Evolutionary conservation across 345 rosid species (phyloP).

Genomic region (Lepidium sativum): DNA sequence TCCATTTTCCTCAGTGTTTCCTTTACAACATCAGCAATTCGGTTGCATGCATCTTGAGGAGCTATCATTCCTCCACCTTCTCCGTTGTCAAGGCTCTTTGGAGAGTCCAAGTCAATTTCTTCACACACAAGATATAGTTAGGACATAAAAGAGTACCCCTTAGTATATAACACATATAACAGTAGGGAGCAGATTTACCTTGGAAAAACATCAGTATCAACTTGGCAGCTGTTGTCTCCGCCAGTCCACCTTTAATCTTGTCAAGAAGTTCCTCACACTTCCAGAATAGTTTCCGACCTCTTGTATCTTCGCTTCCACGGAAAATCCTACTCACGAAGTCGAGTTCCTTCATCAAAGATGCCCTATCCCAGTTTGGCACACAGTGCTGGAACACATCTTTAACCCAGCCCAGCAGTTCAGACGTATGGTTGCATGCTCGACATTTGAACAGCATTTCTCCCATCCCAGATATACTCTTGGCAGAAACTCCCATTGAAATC

Average conservation of each 20-base stretch:
- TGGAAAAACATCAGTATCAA: slow-evolving; percentile 72
- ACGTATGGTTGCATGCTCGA: slow-evolving; percentile 81
- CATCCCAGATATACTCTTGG: slow-evolving; percentile 54
- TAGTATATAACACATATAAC: background rate
- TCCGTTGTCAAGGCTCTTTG: slow-evolving; percentile 70
- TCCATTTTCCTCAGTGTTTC: slow-evolving; percentile 97
- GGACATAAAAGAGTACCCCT: background rate
- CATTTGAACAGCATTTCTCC: slow-evolving; percentile 88
- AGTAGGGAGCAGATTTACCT: slow-evolving; percentile 35
- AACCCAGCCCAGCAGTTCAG: slow-evolving; percentile 94
- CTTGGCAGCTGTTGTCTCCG: slow-evolving; percentile 68
- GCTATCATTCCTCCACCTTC: slow-evolving; percentile 77
- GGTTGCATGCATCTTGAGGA: slow-evolving; percentile 94
- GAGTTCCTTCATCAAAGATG: slow-evolving; percentile 75
- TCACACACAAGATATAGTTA: background rate
- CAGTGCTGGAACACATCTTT: slow-evolving; percentile 96
- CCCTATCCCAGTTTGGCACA: slow-evolving; percentile 88
- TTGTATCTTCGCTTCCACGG: slow-evolving; percentile 80
- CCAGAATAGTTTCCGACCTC: slow-evolving; percentile 82
- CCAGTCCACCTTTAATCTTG: slow-evolving; percentile 71
- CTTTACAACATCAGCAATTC: slow-evolving; percentile 87
- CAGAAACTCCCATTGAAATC: slow-evolving; percentile 69
- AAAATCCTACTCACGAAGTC: slow-evolving; percentile 86
- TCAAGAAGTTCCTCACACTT: slow-evolving; percentile 82
- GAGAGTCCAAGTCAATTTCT: slow-evolving; percentile 89